phyloP scores from a whole-genome alignment of 371 early-diverging fungal genomes.

The Pancytospora epiphaga region DNA sequence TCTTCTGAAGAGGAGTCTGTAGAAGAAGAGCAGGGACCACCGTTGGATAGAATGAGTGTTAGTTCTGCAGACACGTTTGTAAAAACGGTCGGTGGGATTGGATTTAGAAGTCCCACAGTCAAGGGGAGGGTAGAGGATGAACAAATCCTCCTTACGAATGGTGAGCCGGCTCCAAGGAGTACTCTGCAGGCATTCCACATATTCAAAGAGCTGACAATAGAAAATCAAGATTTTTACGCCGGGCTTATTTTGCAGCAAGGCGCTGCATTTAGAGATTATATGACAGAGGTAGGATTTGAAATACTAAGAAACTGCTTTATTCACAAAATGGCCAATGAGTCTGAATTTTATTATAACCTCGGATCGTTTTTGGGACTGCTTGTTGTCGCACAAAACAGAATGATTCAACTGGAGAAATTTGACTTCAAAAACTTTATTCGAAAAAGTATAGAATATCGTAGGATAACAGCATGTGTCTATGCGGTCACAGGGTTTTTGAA shows the following conservation, averaged over 20 bases:
- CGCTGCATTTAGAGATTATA: background rate
- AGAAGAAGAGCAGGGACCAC: too few species aligned
- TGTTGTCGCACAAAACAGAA: slow-evolving; percentile 37
- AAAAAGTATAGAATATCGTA: slow-evolving; percentile 36
- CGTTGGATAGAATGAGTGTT: too few species aligned
- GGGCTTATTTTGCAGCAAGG: background rate
- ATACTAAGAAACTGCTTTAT: background rate
- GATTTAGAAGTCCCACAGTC: too few species aligned
- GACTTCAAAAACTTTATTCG: slow-evolving; percentile 46
- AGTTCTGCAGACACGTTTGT: too few species aligned
- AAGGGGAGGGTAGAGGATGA: too few species aligned
- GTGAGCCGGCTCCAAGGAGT: too few species aligned
- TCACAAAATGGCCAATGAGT: slow-evolving; percentile 21
- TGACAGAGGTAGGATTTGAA: background rate
- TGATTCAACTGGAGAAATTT: slow-evolving; percentile 40
- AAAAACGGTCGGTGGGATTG: too few species aligned
- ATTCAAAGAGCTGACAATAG: background rate
- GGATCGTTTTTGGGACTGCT: slow-evolving; percentile 48
- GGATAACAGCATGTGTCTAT: slow-evolving; percentile 39
- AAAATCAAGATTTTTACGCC: background rate
- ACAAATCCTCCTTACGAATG: too few species aligned
- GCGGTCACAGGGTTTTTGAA: slow-evolving; percentile 39
- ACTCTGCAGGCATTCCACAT: background rate
- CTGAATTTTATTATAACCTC: slow-evolving; percentile 15
- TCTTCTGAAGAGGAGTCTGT: too few species aligned